Evolutionary conservation across 176 grass and related monocot species (phyloP).

Genomic region (Aegilops tauschii): DNA sequence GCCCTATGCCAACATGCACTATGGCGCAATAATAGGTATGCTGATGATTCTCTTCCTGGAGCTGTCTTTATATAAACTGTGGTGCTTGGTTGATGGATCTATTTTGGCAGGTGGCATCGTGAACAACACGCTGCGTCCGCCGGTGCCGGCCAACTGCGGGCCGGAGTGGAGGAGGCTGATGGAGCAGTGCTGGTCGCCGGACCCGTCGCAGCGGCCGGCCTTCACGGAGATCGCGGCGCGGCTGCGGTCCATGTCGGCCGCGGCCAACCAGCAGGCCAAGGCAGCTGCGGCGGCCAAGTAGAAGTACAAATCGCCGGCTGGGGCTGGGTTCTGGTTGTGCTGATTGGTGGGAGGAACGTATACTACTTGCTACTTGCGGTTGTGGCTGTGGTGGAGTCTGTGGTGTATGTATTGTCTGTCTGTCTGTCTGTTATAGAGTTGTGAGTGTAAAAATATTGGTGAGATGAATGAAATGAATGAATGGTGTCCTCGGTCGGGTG

Average conservation of each 20-base stretch:
- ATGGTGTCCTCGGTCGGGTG: not conserved
- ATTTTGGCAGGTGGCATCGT: conserved; percentile 55
- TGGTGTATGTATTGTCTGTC: too few species aligned
- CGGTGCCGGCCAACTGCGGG: conserved; percentile 52
- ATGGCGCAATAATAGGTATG: conserved; percentile 70
- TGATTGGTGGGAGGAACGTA: too few species aligned
- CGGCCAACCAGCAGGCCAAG: conserved; percentile 47
- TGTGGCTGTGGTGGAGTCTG: too few species aligned
- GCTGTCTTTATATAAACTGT: too few species aligned
- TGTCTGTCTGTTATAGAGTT: too few species aligned
- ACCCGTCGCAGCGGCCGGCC: conserved; percentile 63
- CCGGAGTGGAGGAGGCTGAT: conserved; percentile 60
- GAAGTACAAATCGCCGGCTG: not conserved
- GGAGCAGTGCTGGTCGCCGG: conserved; percentile 76
- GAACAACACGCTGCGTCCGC: conserved; percentile 67
- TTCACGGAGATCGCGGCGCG: conserved; percentile 78
- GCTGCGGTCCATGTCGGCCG: conserved; percentile 70
- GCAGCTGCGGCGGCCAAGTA: not conserved
- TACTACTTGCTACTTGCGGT: too few species aligned
- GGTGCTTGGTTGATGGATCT: not conserved
- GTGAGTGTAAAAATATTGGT: not conserved
- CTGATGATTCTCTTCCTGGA: too few species aligned
- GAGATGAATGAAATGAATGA: not conserved
- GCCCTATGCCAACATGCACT: conserved; percentile 53
- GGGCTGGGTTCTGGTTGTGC: not conserved